Conservation (phyloP, 2,329 filamentous ascomycete species). For the Alternaria gansuensis region DNA sequence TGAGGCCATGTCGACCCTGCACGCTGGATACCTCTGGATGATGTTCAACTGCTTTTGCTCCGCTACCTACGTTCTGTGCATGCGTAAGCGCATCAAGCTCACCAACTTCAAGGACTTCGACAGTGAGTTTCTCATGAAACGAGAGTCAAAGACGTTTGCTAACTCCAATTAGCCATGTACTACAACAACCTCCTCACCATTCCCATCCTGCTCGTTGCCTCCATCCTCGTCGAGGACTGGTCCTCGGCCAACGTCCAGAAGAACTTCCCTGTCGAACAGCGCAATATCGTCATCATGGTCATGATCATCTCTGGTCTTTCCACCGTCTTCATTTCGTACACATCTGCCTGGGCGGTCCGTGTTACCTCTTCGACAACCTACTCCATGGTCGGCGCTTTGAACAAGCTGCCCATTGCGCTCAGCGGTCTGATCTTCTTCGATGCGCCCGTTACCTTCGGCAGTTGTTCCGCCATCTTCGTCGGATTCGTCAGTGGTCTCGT, state of each 20-base stretch:
- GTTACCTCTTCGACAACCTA: conserved; percentile 98
- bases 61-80: conserved; percentile 85
- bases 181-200: conserved; percentile 99
- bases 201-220: conserved; percentile 84
- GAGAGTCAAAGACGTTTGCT: conserved; percentile 4
- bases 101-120: conserved; percentile 99
- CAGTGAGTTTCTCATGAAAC: conserved; percentile 68
- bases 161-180: conserved; percentile 81
- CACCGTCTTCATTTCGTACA: conserved; percentile 99
- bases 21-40: conserved; percentile 98
- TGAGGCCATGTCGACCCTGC: conserved; percentile 84
- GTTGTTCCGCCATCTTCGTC: conserved; percentile 87
- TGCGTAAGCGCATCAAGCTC: conserved; percentile 99
- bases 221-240: conserved; percentile 90
- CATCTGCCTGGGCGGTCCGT: conserved; percentile 97
- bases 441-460: conserved; percentile 89
- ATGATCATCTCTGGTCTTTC: conserved; percentile 95
- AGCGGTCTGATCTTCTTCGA: conserved; percentile 95
- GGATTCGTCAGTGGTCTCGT: conserved; percentile 93
- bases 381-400: conserved; percentile 97
- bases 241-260: conserved; percentile 79
- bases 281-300: conserved; percentile 81
- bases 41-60: conserved; percentile 94
- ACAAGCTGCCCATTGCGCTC: conserved; percentile 95
- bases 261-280: conserved; percentile 87